Percentiles rank a stretch among this genome's conserved stretches.
Conservation (phyloP, 306 rosid species). For the Trifolium repens region DNA sequence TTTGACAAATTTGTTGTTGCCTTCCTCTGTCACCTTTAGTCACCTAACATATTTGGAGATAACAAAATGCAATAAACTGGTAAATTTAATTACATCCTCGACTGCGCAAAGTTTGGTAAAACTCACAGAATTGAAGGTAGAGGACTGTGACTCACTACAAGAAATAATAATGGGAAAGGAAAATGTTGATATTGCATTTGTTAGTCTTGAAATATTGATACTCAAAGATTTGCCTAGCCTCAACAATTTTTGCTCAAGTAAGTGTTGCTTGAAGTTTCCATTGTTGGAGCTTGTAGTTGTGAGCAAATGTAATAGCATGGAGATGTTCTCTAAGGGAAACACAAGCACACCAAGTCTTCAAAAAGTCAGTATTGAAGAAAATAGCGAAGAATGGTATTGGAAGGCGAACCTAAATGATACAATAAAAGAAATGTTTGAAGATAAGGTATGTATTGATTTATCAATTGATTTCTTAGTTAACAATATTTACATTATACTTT, state of each 20-base stretch:
- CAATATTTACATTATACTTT: too few species aligned
- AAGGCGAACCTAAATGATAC: neutral
- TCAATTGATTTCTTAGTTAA: neutral
- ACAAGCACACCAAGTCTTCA: neutral
- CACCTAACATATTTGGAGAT: slow-evolving; percentile 13
- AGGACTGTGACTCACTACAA: neutral
- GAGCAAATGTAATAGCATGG: neutral
- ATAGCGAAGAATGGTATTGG: neutral
- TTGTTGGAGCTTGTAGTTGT: slow-evolving; percentile 3
- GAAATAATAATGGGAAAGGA: neutral
- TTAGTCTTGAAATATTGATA: neutral
- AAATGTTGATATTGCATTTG: neutral
- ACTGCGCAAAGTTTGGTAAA: neutral
- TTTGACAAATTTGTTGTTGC: neutral
- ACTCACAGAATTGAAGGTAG: neutral
- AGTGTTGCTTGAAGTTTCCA: neutral
- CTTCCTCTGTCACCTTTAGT: slow-evolving; percentile 3
- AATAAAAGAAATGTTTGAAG: neutral
- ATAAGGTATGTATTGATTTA: neutral
- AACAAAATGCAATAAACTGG: neutral
- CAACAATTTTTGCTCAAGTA: neutral
- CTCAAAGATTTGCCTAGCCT: neutral
- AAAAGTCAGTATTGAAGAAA: neutral
- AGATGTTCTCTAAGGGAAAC: neutral
- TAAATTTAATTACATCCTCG: neutral